These are phyloP conservation scores for Botrytis aclada DNA, from an alignment of 2,329 filamentous ascomycete genomes.

Conservation along the genomic window DNA sequence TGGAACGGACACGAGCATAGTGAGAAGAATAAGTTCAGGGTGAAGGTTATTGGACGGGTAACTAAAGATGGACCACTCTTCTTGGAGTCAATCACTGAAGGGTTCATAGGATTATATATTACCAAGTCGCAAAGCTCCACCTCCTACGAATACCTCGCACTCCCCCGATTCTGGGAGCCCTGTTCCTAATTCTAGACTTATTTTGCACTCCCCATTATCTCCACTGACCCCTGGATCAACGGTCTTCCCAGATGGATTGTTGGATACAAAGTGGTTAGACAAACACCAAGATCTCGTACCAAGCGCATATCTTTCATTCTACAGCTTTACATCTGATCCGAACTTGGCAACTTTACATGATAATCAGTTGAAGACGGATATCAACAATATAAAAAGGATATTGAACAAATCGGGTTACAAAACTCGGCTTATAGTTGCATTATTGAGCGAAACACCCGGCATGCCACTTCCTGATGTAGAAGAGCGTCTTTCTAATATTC, in stretches of 20 bases:
- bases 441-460: conserved; percentile 69
- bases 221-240: conserved; percentile 79
- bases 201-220: conserved; percentile 88
- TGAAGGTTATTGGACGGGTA: conserved; percentile 79
- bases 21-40: conserved; percentile 57
- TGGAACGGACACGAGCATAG: conserved; percentile 61
- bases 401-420: conserved; percentile 71
- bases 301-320: conserved; percentile 77
- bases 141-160: conserved; percentile 38
- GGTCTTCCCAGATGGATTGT: conserved; percentile 85
- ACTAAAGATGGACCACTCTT: conserved; percentile 36
- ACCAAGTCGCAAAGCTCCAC: conserved; percentile 55
- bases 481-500: conserved; percentile 75
- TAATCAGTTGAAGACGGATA: conserved; percentile 82
- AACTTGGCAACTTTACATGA: conserved; percentile 77
- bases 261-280: conserved; percentile 76
- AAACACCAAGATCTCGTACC: conserved; percentile 88
- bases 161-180: conserved; percentile 43
- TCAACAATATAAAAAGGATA: conserved; percentile 70
- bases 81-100: conserved; percentile 32
- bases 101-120: conserved; percentile 49
- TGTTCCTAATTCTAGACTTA: conserved; percentile 45
- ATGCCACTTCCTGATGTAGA: conserved; percentile 59
- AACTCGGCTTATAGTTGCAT: conserved; percentile 70
- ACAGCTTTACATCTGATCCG: conserved; percentile 68